Evolutionary conservation across 208 protist species (phyloP).

Genomic region (Trypanosoma platydactyli): DNA sequence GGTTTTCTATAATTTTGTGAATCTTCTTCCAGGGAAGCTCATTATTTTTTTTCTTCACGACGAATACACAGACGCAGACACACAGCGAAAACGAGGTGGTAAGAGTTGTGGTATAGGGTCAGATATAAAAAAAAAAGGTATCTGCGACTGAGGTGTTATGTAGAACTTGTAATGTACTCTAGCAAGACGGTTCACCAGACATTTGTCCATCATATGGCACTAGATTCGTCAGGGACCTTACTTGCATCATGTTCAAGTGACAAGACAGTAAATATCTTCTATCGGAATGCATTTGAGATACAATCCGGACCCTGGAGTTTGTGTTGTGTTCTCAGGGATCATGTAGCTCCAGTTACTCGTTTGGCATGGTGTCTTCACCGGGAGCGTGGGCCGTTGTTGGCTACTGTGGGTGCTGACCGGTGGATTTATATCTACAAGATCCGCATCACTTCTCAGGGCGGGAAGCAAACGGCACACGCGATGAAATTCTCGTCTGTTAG

Average conservation of each 20-base stretch:
- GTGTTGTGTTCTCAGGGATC: slow-evolving; percentile 69
- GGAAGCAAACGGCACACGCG: slow-evolving; percentile 44
- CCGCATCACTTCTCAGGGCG: slow-evolving; percentile 54
- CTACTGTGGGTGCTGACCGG: slow-evolving; percentile 77
- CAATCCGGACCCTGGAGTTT: slow-evolving; percentile 51
- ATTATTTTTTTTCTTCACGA: no score
- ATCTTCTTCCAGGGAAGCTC: not conserved
- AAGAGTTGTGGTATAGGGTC: no score
- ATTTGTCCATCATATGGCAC: slow-evolving; percentile 82
- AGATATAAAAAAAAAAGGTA: no score
- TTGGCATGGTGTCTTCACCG: slow-evolving; percentile 84
- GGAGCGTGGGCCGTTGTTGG: slow-evolving; percentile 79
- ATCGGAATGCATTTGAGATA: slow-evolving; percentile 32
- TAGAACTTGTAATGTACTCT: slow-evolving; percentile 35
- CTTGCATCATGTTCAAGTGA: slow-evolving; percentile 88
- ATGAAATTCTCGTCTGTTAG: slow-evolving; percentile 62
- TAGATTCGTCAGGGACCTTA: slow-evolving; percentile 74
- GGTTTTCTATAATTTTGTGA: no score
- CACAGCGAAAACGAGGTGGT: no score
- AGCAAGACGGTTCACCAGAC: slow-evolving; percentile 69
- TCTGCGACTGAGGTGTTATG: no score
- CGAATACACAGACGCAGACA: no score
- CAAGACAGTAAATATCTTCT: slow-evolving; percentile 80
- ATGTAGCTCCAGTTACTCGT: slow-evolving; percentile 75
- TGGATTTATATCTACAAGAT: slow-evolving; percentile 89